Base-by-base conservation (phyloP, 176 grass and related monocot species). In the Rhynchospora tenuis region DNA sequence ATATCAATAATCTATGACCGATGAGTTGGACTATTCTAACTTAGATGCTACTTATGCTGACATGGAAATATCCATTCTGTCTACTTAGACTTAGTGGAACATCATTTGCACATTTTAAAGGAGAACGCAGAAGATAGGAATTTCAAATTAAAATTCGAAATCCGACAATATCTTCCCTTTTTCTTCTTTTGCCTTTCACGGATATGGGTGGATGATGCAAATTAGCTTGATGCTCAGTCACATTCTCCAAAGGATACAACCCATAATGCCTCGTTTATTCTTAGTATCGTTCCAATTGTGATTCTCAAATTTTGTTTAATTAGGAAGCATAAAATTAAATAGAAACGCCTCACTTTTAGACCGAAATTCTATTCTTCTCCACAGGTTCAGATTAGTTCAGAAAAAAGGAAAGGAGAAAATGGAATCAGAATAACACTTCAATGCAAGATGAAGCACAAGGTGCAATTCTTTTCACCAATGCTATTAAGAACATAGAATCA, bases 381-480 rank as follows among this genome's bases (percentile, higher is more conserved):
- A 74, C 26, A 27, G 70, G 70, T 74, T 50, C 9, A 51, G 45
- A 74, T 51, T 74, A 50, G 45, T 74, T 50, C 70, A n/a, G 17
- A 14, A 71, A 68, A 15, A 46, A 71, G 67, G 22, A 11, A 20
- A 46, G 12, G 38, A 20, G 17, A 71, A 71, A 71, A 14, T 74
- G 70, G 70, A 74, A 74, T 74, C 70, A 74, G 70, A 74, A 73
- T 73, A 73, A 73, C 45, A 73, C 70, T 73, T 8, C 59, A 61
- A 12, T 19, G 22, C 59, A 61, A 47, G 38, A 73, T 15, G 44
- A 47, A 3, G 14, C 45, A 23, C n/a, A 27, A 15, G 47, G 70
- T 26, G 20, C 45, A 73, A 26, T 50, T 33, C 31, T 50, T 73
- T 27, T 73, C 70, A 50, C 23, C 20, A 24, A 26, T 73, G 47